phyloP scores from a whole-genome alignment of 2,329 filamentous ascomycete genomes.

The Colletotrichum somersetense region DNA sequence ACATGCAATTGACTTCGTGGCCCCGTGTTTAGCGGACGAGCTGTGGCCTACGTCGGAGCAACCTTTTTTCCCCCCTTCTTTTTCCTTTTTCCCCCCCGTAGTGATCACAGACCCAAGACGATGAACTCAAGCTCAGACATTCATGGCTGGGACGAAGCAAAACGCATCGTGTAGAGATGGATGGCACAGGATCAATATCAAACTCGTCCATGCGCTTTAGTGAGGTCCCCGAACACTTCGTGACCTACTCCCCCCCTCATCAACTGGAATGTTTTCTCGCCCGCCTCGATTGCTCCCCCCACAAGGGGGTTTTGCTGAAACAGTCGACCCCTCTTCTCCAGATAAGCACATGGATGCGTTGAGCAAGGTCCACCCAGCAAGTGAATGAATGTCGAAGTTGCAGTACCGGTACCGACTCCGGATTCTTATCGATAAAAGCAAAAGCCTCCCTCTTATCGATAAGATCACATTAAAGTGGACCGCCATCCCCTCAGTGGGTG shows the following conservation, averaged over 20 bases:
- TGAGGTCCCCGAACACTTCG: not conserved
- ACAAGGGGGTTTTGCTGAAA: slow-evolving; percentile 31
- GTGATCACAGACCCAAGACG: not conserved
- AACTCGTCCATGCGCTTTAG: not conserved
- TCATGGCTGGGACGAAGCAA: not conserved
- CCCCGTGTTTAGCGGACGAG: not conserved
- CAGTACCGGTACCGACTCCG: not conserved
- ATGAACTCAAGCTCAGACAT: not conserved
- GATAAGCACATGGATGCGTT: slow-evolving; percentile 10
- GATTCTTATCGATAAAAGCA: slow-evolving; percentile 33
- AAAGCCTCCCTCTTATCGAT: slow-evolving; percentile 20
- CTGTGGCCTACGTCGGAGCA: not conserved
- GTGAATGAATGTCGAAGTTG: not conserved
- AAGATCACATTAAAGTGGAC: slow-evolving; percentile 12
- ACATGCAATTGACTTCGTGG: slow-evolving; percentile 1
- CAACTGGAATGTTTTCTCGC: slow-evolving; percentile 14
- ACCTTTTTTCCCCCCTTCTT: too few species aligned
- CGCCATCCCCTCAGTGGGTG: slow-evolving; percentile 26
- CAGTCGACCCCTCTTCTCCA: slow-evolving; percentile 37
- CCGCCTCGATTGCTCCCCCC: slow-evolving; percentile 7
- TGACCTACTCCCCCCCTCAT: not conserved
- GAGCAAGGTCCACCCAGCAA: slow-evolving; percentile 9
- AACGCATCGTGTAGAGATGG: not conserved
- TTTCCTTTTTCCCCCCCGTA: rapidly evolving
- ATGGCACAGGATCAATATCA: not conserved